Conservation (phyloP, 2,329 filamentous ascomycete species). For the Fusarium redolens region DNA sequence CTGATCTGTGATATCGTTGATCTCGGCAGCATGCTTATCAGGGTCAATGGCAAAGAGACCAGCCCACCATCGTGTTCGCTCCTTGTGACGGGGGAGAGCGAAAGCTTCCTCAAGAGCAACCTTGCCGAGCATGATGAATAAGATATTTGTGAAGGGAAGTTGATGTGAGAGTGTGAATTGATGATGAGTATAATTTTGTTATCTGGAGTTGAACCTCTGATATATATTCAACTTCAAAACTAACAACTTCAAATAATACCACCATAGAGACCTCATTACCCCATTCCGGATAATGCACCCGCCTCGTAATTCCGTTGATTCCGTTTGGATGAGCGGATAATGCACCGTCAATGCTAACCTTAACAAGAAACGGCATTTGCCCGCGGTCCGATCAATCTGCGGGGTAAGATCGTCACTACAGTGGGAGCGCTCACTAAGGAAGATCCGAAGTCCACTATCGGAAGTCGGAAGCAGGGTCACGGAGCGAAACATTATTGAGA, state of each 20-base stretch:
- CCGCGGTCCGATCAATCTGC: slow-evolving; percentile 20
- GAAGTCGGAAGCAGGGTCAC: slow-evolving; percentile 32
- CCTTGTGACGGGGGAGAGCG: slow-evolving; percentile 66
- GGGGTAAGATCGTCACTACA: slow-evolving; percentile 20
- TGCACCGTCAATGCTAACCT: slow-evolving; percentile 6
- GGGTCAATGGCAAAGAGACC: slow-evolving; percentile 68
- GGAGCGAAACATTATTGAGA: background rate
- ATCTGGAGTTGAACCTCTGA: background rate
- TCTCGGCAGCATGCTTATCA: slow-evolving; percentile 68
- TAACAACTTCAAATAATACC: background rate
- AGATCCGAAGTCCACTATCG: slow-evolving; percentile 20
- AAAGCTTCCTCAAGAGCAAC: slow-evolving; percentile 73
- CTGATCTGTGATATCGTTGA: slow-evolving; percentile 54
- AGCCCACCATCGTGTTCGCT: slow-evolving; percentile 72
- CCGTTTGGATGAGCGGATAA: slow-evolving; percentile 24
- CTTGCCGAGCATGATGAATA: slow-evolving; percentile 65
- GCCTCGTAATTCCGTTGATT: background rate
- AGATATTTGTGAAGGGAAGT: background rate
- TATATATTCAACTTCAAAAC: slow-evolving; percentile 4
- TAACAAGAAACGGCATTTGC: background rate
- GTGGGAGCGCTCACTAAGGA: background rate
- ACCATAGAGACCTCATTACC: background rate
- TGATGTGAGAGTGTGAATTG: background rate
- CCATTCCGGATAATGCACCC: slow-evolving; percentile 23
- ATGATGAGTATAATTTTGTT: background rate